Evolutionary conservation across 768 basidiomycete species (phyloP).

Genomic region (Lentinus tigrinus): DNA sequence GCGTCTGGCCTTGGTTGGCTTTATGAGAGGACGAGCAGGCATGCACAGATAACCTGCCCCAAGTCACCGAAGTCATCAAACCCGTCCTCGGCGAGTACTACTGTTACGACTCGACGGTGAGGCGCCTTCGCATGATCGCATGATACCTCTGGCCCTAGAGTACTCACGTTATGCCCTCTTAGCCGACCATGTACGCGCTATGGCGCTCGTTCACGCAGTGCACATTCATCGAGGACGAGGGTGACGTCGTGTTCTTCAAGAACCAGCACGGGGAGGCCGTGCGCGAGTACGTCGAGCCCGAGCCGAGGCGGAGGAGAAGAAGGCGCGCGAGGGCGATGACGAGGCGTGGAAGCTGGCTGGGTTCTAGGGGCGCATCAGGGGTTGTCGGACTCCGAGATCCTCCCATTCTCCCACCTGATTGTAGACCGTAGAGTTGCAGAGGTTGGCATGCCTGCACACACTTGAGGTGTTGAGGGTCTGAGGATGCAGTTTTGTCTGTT

Average conservation of each 20-base stretch:
- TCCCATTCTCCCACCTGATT: too few relatives aligned
- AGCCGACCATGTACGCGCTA: conserved; percentile 27
- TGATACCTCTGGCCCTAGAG: background rate
- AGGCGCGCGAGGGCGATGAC: background rate
- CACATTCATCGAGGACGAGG: conserved; percentile 32
- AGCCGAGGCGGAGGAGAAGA: background rate
- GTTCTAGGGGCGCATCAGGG: background rate
- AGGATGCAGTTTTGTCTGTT: too few relatives aligned
- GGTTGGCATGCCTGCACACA: too few relatives aligned
- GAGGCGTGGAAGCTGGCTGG: conserved; percentile 4
- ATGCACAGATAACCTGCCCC: conserved; percentile 26
- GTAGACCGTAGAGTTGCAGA: too few relatives aligned
- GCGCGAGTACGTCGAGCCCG: conserved; percentile 5
- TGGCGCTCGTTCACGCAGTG: conserved; percentile 33
- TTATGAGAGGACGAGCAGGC: background rate
- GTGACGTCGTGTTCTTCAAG: conserved; percentile 31
- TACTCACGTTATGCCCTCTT: background rate
- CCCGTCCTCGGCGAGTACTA: conserved; percentile 31
- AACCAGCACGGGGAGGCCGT: conserved; percentile 26
- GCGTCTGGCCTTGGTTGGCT: background rate
- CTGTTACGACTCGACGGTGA: conserved; percentile 26
- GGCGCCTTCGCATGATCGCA: background rate
- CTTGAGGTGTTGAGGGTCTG: too few relatives aligned
- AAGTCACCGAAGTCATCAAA: conserved; percentile 30
- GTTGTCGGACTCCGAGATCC: too few relatives aligned